Conservation (phyloP, 306 rosid species). For the Parietaria judaica region DNA sequence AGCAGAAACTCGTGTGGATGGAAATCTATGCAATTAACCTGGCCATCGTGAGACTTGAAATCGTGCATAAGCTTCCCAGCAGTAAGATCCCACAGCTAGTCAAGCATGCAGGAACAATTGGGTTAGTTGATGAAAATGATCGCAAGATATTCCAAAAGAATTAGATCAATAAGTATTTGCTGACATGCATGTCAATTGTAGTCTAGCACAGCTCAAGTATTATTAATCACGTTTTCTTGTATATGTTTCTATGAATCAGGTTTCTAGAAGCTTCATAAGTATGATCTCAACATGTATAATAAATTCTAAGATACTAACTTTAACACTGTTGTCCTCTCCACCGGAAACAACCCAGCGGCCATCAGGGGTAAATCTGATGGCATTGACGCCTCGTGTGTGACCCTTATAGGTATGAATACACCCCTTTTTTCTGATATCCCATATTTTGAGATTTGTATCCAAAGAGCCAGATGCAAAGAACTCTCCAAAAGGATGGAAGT, state of each 20-base stretch:
- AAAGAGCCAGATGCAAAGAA: conserved; percentile 97
- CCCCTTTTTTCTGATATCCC: conserved; percentile 99
- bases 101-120: conserved; percentile 14
- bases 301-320: conserved; percentile 42
- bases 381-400: conserved; percentile 97
- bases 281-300: neutral
- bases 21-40: conserved; percentile 91
- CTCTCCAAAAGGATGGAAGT: conserved; percentile 98
- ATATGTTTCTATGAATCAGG: neutral
- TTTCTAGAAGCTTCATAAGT: neutral
- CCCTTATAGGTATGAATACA: conserved; percentile 99
- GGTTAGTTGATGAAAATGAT: conserved; percentile 3
- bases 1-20: conserved; percentile 96
- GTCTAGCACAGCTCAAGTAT: neutral
- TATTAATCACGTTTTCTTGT: neutral
- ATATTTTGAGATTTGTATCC: conserved; percentile 95
- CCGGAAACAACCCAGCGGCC: conserved; percentile 99
- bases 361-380: conserved; percentile 97
- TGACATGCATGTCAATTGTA: neutral
- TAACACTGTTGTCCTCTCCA: conserved; percentile 97
- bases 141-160: neutral
- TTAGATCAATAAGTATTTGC: neutral
- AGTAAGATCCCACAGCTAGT: conserved; percentile 97
- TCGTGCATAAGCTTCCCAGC: conserved; percentile 96
- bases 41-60: conserved; percentile 93